Conservation (phyloP, 2,329 filamentous ascomycete genomes). For the Paecilomyces variotii region DNA sequence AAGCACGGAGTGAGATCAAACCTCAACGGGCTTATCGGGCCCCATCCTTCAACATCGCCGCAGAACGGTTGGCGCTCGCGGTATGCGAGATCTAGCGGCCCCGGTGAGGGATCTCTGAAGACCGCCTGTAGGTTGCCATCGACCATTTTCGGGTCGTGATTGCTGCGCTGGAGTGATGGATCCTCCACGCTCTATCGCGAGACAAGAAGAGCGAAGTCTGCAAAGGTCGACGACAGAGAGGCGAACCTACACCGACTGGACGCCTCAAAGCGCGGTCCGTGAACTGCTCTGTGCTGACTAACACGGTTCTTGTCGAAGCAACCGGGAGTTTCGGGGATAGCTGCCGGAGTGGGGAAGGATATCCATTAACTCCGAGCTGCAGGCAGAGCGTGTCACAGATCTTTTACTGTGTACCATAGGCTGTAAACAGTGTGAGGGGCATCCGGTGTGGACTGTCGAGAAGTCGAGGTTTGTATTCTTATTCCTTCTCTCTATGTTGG, state of each 20-base stretch:
- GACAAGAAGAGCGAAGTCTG: not conserved
- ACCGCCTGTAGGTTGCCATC: constrained; percentile 15
- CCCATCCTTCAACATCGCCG: constrained; percentile 89
- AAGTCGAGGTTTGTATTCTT: too few species aligned
- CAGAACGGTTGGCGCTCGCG: constrained; percentile 61
- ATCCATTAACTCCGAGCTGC: not conserved
- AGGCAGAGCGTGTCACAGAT: not conserved
- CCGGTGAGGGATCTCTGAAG: constrained; percentile 11
- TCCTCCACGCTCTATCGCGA: not conserved
- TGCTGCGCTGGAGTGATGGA: not conserved
- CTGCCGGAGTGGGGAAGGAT: not conserved
- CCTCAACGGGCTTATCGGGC: constrained; percentile 74
- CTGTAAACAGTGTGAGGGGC: too few species aligned
- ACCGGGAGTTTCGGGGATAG: not conserved
- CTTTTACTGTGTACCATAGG: too few species aligned
- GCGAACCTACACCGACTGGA: not conserved
- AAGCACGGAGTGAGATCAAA: constrained; percentile 98
- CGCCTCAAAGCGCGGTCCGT: not conserved
- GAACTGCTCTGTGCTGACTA: not conserved
- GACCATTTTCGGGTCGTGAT: constrained; percentile 13
- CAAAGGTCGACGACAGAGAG: not conserved
- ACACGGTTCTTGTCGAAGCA: not conserved
- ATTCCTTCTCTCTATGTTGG: too few species aligned
- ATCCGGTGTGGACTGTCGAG: too few species aligned
- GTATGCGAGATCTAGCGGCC: constrained; percentile 12